A percentile compares a stretch with the other conserved stretches of the same genome.
phyloP scores from a whole-genome alignment of 345 rosid genomes.

The Jatropha curcas region DNA sequence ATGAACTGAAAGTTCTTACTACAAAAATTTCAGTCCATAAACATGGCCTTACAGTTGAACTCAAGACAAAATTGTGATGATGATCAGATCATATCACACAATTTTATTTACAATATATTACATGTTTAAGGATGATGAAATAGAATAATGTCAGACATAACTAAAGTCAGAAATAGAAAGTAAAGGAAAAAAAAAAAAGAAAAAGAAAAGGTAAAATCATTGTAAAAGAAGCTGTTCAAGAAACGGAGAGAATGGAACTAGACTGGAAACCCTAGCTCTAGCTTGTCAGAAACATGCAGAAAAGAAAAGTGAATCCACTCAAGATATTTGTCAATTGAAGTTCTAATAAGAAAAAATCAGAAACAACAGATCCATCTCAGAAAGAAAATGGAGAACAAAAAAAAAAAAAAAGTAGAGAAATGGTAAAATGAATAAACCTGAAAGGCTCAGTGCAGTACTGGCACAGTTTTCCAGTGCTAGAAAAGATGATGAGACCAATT shows the following conservation, averaged over 20 bases:
- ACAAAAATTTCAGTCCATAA: no score
- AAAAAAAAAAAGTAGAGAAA: not conserved
- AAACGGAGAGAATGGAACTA: no score
- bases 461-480: conserved; percentile 45
- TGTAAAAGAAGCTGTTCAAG: no score
- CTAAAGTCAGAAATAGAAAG: not conserved
- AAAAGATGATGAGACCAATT: conserved; percentile 52
- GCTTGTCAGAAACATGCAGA: conserved; percentile 15
- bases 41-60: no score
- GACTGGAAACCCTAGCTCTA: conserved; percentile 29
- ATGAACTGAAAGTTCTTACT: no score
- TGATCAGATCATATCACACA: no score
- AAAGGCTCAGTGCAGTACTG: conserved; percentile 45
- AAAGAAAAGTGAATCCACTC: conserved; percentile 2
- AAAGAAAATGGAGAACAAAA: not conserved
- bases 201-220: no score
- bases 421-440: conserved; percentile 22
- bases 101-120: no score
- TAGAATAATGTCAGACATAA: not conserved
- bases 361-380: not conserved
- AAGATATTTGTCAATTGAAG: not conserved
- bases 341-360: not conserved
- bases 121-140: no score
- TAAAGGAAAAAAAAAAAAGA: no score
- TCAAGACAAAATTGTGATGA: no score